A percentile compares a stretch with the other conserved stretches of the same genome.
Evolutionary conservation across 1,284 basidiomycete genomes (phyloP).

Genomic region (Golubevia pallescens): DNA sequence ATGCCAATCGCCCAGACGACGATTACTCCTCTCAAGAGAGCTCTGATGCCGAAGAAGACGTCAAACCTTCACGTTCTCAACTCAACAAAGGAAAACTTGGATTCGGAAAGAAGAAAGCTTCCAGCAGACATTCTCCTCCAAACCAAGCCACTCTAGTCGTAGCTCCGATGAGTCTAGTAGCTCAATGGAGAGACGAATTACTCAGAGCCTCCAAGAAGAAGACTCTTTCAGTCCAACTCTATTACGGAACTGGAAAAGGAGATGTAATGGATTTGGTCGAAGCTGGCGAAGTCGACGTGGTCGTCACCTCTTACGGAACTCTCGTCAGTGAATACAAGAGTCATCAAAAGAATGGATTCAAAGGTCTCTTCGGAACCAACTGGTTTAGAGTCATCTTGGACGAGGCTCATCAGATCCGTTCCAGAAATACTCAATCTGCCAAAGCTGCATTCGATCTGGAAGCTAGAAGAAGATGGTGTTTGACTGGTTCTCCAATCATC

Average conservation of each 20-base stretch:
- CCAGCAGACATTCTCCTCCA: background rate
- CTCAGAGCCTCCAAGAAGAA: conserved; percentile 73
- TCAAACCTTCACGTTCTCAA: background rate
- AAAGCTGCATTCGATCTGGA: conserved; percentile 86
- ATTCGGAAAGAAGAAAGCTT: background rate
- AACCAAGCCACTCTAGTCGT: conserved; percentile 79
- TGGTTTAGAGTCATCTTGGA: conserved; percentile 68
- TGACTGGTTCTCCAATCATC: conserved; percentile 94
- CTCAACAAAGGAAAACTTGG: conserved; percentile 4
- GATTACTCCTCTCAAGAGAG: conserved; percentile 52
- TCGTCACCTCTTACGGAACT: conserved; percentile 85
- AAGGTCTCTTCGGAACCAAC: conserved; percentile 44
- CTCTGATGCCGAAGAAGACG: background rate
- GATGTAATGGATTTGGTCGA: conserved; percentile 75
- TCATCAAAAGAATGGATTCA: conserved; percentile 23
- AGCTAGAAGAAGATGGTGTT: conserved; percentile 83
- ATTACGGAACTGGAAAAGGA: conserved; percentile 83
- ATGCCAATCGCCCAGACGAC: conserved; percentile 70
- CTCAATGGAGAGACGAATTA: conserved; percentile 90
- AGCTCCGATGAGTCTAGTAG: conserved; percentile 86
- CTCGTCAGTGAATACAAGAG: conserved; percentile 49
- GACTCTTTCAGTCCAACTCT: conserved; percentile 69
- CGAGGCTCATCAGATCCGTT: conserved; percentile 95
- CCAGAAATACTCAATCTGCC: conserved; percentile 83
- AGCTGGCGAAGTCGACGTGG: conserved; percentile 70